A percentile compares a stretch with the other conserved stretches of the same genome.
Evolutionary conservation across 257 asterid genomes (phyloP).

Genomic region (Plantago ovata): DNA sequence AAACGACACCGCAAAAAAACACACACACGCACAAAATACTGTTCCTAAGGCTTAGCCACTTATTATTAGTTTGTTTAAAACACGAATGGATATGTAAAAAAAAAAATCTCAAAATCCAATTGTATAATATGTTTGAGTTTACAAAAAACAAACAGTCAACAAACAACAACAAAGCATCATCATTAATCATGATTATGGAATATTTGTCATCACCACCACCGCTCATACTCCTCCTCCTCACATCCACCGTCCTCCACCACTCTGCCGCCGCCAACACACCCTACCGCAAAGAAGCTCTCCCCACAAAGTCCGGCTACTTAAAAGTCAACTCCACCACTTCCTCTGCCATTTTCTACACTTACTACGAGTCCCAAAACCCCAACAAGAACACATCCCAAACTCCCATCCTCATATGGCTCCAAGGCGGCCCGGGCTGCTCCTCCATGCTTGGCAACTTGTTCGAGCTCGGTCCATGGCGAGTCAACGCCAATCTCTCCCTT

Average conservation of each 20-base stretch:
- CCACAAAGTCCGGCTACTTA: constrained; percentile 74
- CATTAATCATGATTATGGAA: too few relatives aligned
- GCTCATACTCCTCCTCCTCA: constrained; percentile 31
- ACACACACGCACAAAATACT: too few relatives aligned
- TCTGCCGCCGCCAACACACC: constrained; percentile 28
- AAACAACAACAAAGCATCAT: too few relatives aligned
- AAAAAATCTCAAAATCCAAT: too few relatives aligned
- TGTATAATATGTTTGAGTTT: too few relatives aligned
- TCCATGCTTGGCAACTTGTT: constrained; percentile 73
- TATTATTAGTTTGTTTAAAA: too few relatives aligned
- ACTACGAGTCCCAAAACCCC: constrained; percentile 56
- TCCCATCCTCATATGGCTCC: constrained; percentile 77
- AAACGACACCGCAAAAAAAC: too few relatives aligned
- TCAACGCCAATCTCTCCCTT: constrained; percentile 32
- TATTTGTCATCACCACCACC: constrained; percentile 12
- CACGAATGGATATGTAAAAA: too few relatives aligned
- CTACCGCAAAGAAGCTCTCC: constrained; percentile 58
- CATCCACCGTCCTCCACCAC: constrained; percentile 34
- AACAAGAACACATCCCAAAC: constrained; percentile 26
- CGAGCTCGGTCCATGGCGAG: constrained; percentile 77
- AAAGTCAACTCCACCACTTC: constrained; percentile 55
- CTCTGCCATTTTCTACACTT: constrained; percentile 75
- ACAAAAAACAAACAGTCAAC: too few relatives aligned
- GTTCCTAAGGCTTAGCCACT: too few relatives aligned
- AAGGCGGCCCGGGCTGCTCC: constrained; percentile 90